phyloP scores from a whole-genome alignment of 2,329 filamentous ascomycete species.

The Colletotrichum tanaceti region DNA sequence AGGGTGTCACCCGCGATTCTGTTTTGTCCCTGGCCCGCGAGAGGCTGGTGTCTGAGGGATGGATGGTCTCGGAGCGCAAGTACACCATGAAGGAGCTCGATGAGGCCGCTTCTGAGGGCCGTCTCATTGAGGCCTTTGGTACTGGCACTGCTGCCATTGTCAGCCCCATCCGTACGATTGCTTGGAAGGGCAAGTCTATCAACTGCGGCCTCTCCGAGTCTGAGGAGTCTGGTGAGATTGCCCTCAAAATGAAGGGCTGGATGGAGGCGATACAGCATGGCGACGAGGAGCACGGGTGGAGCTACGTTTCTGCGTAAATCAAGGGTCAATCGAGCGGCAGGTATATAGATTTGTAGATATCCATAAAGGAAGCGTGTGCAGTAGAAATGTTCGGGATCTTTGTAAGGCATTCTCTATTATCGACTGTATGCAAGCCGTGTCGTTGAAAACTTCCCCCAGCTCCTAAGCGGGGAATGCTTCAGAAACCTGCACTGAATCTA shows the following conservation, averaged over 20 bases:
- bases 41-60: conserved; percentile 84
- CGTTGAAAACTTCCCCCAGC: background rate
- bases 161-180: conserved; percentile 87
- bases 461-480: background rate
- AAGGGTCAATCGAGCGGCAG: conserved; percentile 38
- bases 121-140: conserved; percentile 93
- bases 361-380: conserved; percentile 34
- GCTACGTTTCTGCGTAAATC: conserved; percentile 63
- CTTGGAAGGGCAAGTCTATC: conserved; percentile 85
- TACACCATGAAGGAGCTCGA: conserved; percentile 89
- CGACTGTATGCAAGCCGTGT: background rate
- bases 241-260: conserved; percentile 92
- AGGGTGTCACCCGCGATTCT: conserved; percentile 93
- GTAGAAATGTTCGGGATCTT: conserved; percentile 33
- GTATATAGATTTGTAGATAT: conserved; percentile 34
- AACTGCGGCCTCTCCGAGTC: conserved; percentile 83
- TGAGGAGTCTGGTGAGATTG: conserved; percentile 89
- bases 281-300: conserved; percentile 93
- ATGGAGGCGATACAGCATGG: conserved; percentile 97
- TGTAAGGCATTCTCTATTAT: background rate
- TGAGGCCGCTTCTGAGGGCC: conserved; percentile 83
- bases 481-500: background rate
- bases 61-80: conserved; percentile 89
- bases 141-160: conserved; percentile 95
- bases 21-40: conserved; percentile 88